Percentiles rank a stretch among this genome's conserved stretches.
These are phyloP conservation scores for Kingdonia uniflora DNA, from an alignment of 164 flowering plant species.

Conservation along the genomic window DNA sequence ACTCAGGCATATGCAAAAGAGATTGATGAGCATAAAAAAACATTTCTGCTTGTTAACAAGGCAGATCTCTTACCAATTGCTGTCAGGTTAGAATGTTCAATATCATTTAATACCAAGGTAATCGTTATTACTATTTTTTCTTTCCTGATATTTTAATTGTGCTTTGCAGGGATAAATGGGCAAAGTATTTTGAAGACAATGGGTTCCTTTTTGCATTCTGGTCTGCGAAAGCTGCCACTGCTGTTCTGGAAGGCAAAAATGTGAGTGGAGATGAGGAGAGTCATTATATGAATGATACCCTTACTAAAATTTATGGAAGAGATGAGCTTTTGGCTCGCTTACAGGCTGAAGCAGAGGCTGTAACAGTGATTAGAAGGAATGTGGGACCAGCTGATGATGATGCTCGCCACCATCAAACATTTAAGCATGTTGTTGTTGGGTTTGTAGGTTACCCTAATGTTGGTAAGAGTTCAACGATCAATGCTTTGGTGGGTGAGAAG, in stretches of 20 bases:
- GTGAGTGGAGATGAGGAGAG: slow-evolving; percentile 22
- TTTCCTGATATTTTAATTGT: slow-evolving; percentile 3
- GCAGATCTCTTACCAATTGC: slow-evolving; percentile 79
- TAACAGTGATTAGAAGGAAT: slow-evolving; percentile 33
- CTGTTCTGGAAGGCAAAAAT: slow-evolving; percentile 57
- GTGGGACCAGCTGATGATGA: slow-evolving; percentile 6
- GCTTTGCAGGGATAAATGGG: slow-evolving; percentile 69
- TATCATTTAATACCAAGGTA: not conserved
- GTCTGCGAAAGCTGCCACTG: slow-evolving; percentile 97
- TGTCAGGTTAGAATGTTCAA: slow-evolving; percentile 36
- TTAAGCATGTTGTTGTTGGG: slow-evolving; percentile 59
- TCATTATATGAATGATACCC: slow-evolving; percentile 23
- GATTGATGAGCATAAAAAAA: slow-evolving; percentile 69
- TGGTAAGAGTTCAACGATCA: slow-evolving; percentile 94
- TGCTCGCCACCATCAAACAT: slow-evolving; percentile 5
- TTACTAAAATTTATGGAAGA: slow-evolving; percentile 59
- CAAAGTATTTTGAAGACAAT: slow-evolving; percentile 52
- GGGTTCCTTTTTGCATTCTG: slow-evolving; percentile 76
- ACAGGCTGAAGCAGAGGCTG: slow-evolving; percentile 77
- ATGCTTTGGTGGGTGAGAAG: slow-evolving; percentile 89
- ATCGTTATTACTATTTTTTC: not conserved
- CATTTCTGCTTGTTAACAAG: slow-evolving; percentile 84
- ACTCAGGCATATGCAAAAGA: slow-evolving; percentile 72
- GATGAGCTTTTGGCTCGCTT: slow-evolving; percentile 82
- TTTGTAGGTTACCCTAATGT: slow-evolving; percentile 98